Conservation (phyloP, 306 rosid genomes). For the Malus sylvestris region DNA sequence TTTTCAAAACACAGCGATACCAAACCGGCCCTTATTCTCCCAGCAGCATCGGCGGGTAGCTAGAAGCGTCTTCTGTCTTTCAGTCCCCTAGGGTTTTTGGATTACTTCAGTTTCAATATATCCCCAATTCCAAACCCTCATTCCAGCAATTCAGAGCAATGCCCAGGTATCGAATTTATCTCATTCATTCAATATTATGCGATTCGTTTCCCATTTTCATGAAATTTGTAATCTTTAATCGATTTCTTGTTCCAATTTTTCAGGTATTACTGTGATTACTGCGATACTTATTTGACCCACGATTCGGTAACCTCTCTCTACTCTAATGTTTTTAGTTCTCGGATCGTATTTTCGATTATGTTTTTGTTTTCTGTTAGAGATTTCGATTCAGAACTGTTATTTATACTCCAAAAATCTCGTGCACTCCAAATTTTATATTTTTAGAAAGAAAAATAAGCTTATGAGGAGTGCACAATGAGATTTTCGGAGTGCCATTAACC, state of each 20-base stretch:
- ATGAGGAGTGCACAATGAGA: no score
- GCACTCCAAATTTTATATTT: no score
- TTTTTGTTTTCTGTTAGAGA: not conserved
- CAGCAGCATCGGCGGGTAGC: not conserved
- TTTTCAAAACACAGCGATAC: no score
- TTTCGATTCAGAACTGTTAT: not conserved
- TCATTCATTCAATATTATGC: not conserved
- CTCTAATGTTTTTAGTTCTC: not conserved
- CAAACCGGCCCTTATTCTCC: no score
- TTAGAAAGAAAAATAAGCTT: no score
- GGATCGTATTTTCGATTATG: not conserved
- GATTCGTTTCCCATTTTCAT: not conserved
- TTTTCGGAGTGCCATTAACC: no score
- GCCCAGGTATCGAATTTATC: slow-evolving; percentile 8
- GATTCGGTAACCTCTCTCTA: slow-evolving; percentile 51
- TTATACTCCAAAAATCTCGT: no score
- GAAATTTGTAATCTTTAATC: not conserved
- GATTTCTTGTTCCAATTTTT: not conserved
- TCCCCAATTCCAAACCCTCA: not conserved
- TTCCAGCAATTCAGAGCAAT: slow-evolving; percentile 5
- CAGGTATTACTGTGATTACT: slow-evolving; percentile 84
- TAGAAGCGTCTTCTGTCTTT: not conserved
- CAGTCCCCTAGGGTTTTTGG: slow-evolving; percentile 10
- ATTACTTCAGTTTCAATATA: not conserved
- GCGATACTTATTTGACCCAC: slow-evolving; percentile 81